A percentile compares a stretch with the other conserved stretches of the same genome.
Conservation (phyloP, 108 stramenopile species). For the Nitzschia palea region DNA sequence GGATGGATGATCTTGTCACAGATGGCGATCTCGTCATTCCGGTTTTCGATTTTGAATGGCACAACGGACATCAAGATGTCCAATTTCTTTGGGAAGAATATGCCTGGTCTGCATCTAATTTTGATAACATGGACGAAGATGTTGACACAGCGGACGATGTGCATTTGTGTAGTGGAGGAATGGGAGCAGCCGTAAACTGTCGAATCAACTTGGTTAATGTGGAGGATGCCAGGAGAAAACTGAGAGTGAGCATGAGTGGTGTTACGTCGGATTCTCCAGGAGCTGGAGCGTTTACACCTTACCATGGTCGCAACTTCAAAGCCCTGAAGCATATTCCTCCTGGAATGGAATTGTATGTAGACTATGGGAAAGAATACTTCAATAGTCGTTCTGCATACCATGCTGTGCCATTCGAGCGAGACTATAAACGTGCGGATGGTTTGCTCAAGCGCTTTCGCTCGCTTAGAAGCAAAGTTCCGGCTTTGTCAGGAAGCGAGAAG, state of each 20-base stretch:
- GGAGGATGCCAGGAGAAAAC: conserved; percentile 15
- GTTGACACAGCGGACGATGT: conserved; percentile 1
- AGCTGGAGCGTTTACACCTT: conserved; percentile 29
- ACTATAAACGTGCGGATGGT: conserved; percentile 33
- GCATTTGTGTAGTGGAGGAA: conserved; percentile 24
- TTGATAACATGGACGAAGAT: conserved; percentile 33
- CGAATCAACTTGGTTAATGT: conserved; percentile 39
- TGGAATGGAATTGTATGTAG: conserved; percentile 27
- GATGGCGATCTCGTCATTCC: conserved; percentile 30
- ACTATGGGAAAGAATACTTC: conserved; percentile 38
- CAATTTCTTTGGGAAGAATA: conserved; percentile 23
- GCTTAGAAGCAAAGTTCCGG: neutral
- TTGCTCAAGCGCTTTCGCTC: conserved; percentile 19
- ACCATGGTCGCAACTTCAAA: conserved; percentile 13
- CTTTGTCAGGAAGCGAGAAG: neutral
- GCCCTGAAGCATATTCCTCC: conserved; percentile 23
- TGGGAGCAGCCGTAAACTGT: conserved; percentile 52
- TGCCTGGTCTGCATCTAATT: conserved; percentile 14
- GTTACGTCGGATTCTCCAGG: conserved; percentile 32
- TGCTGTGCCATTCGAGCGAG: conserved; percentile 34
- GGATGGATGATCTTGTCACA: conserved; percentile 18
- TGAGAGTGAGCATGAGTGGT: conserved; percentile 14
- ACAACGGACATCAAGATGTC: conserved; percentile 7
- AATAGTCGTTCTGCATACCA: conserved; percentile 28
- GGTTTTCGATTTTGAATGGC: conserved; percentile 29